A percentile compares a stretch with the other conserved stretches of the same genome.
phyloP scores from a whole-genome alignment of 2,329 filamentous ascomycete genomes.

The Emydomyces testavorans region DNA sequence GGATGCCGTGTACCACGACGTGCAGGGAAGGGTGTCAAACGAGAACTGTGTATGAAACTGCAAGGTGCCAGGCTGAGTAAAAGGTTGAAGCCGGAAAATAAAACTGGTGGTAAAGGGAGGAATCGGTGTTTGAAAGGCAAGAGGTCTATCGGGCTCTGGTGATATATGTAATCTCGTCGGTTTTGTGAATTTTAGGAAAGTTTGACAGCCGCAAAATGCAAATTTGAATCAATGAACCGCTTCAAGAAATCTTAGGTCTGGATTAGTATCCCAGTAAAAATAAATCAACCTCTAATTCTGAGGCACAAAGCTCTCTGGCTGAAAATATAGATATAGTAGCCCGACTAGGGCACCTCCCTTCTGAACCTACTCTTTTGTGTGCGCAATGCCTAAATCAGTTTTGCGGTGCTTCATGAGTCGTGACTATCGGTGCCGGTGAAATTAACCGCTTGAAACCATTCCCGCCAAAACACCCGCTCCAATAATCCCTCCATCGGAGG shows the following conservation, averaged over 20 bases:
- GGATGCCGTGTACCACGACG: constrained; percentile 10
- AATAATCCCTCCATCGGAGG: constrained; percentile 40
- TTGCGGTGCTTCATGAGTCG: neutral
- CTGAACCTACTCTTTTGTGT: neutral
- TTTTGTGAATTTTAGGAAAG: neutral
- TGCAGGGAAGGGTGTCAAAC: constrained; percentile 14
- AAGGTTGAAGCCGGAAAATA: neutral
- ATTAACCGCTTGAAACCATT: constrained; percentile 20
- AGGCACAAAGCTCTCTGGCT: neutral
- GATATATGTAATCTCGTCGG: neutral
- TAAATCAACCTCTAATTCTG: neutral
- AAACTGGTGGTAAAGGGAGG: neutral
- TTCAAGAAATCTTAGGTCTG: neutral
- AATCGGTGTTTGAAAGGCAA: neutral
- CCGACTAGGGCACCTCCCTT: neutral
- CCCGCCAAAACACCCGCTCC: constrained; percentile 41
- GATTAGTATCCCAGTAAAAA: neutral
- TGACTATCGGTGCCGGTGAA: neutral
- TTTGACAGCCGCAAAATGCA: neutral
- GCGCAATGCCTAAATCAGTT: neutral
- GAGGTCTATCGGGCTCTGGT: neutral
- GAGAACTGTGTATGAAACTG: constrained; percentile 6
- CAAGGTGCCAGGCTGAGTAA: neutral
- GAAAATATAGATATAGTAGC: neutral
- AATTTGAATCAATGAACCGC: neutral